A percentile compares a stretch with the other conserved stretches of the same genome.
These are phyloP conservation scores for Vitis hybrid DNA, from an alignment of 177 flowering plant species.

Conservation along the genomic window DNA sequence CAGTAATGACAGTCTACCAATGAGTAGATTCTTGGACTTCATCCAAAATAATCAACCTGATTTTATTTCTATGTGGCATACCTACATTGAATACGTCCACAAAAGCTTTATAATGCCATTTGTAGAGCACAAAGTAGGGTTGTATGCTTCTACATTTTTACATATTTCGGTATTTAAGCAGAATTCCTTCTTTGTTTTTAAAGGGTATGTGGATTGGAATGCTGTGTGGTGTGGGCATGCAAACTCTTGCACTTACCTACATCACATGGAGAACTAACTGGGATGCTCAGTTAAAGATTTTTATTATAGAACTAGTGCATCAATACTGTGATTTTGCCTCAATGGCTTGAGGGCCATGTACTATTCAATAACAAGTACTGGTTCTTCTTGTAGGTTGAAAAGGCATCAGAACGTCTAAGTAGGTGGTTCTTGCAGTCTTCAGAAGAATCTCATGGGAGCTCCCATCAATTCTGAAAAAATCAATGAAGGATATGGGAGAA, in stretches of 20 bases:
- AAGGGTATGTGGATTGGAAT: slow-evolving; percentile 72
- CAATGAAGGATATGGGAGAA: neutral
- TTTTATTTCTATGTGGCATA: neutral
- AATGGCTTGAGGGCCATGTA: no score
- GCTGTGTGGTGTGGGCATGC: slow-evolving; percentile 43
- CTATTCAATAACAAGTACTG: neutral
- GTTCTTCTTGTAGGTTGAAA: slow-evolving; percentile 17
- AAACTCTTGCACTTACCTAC: slow-evolving; percentile 34
- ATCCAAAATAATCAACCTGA: neutral
- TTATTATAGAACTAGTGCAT: neutral
- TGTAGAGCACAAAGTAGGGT: no score
- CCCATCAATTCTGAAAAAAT: neutral
- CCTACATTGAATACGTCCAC: neutral
- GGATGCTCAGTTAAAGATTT: slow-evolving; percentile 39
- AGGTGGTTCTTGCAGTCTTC: slow-evolving; percentile 13
- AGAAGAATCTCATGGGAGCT: neutral
- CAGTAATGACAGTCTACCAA: neutral
- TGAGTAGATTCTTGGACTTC: neutral
- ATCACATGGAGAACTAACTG: slow-evolving; percentile 54
- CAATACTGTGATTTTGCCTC: no score
- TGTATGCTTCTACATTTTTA: no score
- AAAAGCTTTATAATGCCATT: neutral
- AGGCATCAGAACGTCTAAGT: slow-evolving; percentile 20
- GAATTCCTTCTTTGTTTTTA: neutral
- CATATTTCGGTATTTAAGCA: no score